Evolutionary conservation across 768 basidiomycete species (phyloP).

Genomic region (Erythrobasidium yunnanense): DNA sequence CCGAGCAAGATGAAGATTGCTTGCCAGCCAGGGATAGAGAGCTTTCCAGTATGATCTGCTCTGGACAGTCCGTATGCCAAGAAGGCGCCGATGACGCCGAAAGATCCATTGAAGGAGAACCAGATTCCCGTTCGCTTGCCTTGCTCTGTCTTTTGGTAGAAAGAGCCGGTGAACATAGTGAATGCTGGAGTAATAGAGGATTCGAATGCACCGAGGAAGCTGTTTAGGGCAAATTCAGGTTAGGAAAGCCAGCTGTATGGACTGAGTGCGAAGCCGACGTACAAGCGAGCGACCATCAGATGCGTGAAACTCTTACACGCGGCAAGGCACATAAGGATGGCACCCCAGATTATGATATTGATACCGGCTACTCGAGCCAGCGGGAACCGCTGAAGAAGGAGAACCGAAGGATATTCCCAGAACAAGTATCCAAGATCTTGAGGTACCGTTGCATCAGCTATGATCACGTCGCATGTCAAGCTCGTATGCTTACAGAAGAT

Average conservation of each 20-base stretch:
- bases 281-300: neutral
- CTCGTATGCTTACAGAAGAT: neutral
- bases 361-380: neutral
- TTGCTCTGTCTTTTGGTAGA: constrained; percentile 24
- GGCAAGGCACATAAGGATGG: neutral
- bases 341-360: neutral
- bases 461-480: neutral
- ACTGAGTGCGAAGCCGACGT: too few relatives aligned
- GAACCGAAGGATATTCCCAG: neutral
- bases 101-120: constrained; percentile 29
- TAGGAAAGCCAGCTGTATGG: too few relatives aligned
- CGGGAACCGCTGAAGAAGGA: neutral
- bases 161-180: constrained; percentile 3
- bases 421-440: neutral
- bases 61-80: constrained; percentile 18
- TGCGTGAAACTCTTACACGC: constrained; percentile 3
- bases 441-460: neutral
- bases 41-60: neutral
- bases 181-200: constrained; percentile 17
- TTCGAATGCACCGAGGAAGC: constrained; percentile 24
- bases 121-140: constrained; percentile 22
- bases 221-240: neutral
- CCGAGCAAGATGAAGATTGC: neutral
- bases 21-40: neutral
- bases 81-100: constrained; percentile 21